Base-by-base conservation (phyloP, 306 rosid species). In the Astragalus membranaceus region DNA sequence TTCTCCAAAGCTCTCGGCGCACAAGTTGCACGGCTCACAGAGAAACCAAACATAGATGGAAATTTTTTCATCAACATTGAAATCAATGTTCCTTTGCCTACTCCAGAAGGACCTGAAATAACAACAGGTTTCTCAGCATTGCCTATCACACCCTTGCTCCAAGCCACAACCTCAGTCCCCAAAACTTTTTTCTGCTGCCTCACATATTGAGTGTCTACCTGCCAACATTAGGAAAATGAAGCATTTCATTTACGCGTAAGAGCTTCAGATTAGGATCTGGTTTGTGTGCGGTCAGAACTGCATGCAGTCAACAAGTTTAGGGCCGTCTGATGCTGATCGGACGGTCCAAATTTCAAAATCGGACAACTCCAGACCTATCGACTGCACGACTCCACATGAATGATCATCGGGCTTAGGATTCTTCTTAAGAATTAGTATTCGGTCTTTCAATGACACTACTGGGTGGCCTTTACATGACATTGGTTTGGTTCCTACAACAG, bases 11-110 rank as follows among this genome's bases (percentile, higher is more conserved):
- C 35, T 77, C 96, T 80, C 2, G 91, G 85, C 47, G 89, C 84
- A 62, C 98, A 93, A 62, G 98, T 89, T n/a, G 98, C 89, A 79
- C 89, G 98, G 85, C 98, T 92, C 82, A 89, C 98, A 6, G 96
- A 92, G 81, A 92, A 92, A 29, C 98, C 96, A 47, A 92, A 92
- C 92, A 88, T 83, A 39, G 86, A 80, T 10, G 96, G 98, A 59
- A 88, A 92, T 62, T 92, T 92, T 73, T 86, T 79, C 95, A 85
- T 88, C 59, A 92, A 91, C 98, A 86, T 86, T 42, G 88, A 67
- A 80, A 92, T 92, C 64, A 92, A 67, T 51, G 96, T 89, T 59
- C 98, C 98, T 80, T 92, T 92, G 43, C 98, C 98, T 4, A 92
- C 98, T 59, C 98, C 98, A 73, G 96, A 92, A 33, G 98, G 98